Base-by-base conservation (phyloP, 1,139 yeast species). In the Saccharomyces uvarum region DNA sequence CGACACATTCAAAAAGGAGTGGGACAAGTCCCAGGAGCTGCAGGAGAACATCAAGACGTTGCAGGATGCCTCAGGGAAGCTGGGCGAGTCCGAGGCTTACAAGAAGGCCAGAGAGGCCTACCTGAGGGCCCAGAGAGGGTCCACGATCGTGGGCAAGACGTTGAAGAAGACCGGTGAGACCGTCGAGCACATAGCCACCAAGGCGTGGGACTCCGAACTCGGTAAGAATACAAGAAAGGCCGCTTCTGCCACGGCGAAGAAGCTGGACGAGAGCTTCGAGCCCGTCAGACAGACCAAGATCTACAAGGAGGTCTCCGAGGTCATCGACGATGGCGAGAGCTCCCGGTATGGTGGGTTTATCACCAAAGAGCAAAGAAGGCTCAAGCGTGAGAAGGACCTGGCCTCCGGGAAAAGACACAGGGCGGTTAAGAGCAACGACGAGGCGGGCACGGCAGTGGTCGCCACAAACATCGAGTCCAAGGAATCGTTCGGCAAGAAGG, bases 131-230 rank as follows among this genome's bases (percentile, higher is more conserved):
- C 95, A 85, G 67, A 81, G 81, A 66, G 87, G 52, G 14, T 78
- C 86, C 16, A 81, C 91, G 48, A 90, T 90, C 47, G 88, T 96
- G 8, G 91, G 96, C 2, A 82, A 86, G 69, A 88, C 90, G 49
- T 82, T 90, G 56, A 81, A 83, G 63, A 88, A 88, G 73, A 93
- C 98, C 2, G 97, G 98, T n/a, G 89, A 87, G 65, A 95, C 85
- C 38, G 89, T 93, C 31, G 99, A 97, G 54, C 85, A 81, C 54
- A 95, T 84, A 49, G 99, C 97, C 2, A 78, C 81, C 49, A 85
- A 85, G 59, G 97, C 98, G 0, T 95, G 99, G 99, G 97, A 95
- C 59, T 89, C 97, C 1, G 90, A 93, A 33, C 88, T 93, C 50
- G 93, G 96, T 60, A 84, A 86, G 71, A 87, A 85, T 52, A 93